phyloP scores from a whole-genome alignment of 805 yeast genomes.

The Metahyphopichia silvanorum region DNA sequence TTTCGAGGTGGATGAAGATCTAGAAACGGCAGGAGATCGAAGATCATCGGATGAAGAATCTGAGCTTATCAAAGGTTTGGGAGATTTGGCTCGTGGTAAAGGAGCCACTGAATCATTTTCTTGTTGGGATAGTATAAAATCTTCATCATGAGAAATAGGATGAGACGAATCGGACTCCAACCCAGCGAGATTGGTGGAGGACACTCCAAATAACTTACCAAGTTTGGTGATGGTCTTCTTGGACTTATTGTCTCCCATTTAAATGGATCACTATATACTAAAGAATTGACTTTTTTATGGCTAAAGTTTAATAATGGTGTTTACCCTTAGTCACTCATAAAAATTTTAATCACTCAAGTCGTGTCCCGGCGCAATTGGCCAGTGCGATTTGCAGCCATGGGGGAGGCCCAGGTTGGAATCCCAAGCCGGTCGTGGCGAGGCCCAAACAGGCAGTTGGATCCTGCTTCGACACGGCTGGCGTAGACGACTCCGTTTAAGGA shows the following conservation, averaged over 20 bases:
- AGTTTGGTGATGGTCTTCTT: conserved; percentile 15
- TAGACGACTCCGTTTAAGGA: too few species aligned
- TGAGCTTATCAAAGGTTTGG: conserved; percentile 1
- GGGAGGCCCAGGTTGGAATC: too few species aligned
- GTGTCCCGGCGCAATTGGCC: too few species aligned
- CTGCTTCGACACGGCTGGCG: too few species aligned
- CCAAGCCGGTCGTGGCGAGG: too few species aligned
- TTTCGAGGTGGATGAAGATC: conserved; percentile 13
- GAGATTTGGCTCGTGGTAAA: conserved; percentile 7
- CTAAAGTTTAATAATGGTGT: too few species aligned
- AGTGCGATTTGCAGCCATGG: too few species aligned
- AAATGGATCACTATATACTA: too few species aligned
- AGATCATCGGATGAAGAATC: conserved; percentile 14
- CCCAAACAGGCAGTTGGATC: too few species aligned
- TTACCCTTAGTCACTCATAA: too few species aligned
- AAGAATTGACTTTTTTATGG: too few species aligned
- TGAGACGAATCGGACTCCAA: conserved; percentile 2
- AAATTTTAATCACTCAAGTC: too few species aligned
- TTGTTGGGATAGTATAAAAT: conserved; percentile 5
- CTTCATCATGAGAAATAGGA: conserved; percentile 4
- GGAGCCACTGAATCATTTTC: conserved; percentile 10
- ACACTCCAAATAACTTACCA: conserved; percentile 19
- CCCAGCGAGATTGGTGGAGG: conserved; percentile 10
- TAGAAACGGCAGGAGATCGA: conserved; percentile 10
- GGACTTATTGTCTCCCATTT: conserved; percentile 15